Percentiles rank a stretch among this genome's conserved stretches.
Evolutionary conservation across 495 filamentous ascomycete genomes (phyloP).

Genomic region (Aspergillus homomorphus): DNA sequence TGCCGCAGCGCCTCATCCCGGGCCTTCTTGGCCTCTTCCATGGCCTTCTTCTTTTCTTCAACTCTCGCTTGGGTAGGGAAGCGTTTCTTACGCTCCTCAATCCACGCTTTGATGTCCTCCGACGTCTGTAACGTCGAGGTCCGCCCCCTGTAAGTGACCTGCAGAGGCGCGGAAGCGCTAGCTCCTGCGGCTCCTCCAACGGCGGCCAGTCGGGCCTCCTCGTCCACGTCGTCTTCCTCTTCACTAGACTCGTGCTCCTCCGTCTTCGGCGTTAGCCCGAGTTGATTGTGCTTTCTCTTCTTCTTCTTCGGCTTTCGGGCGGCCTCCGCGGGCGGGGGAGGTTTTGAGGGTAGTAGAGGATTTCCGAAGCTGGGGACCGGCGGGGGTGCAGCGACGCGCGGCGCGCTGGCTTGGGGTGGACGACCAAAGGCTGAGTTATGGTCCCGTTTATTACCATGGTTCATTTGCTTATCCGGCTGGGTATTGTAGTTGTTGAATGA

Average conservation of each 20-base stretch:
- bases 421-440: constrained; percentile 42
- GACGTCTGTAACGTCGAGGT: constrained; percentile 49
- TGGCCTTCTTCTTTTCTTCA: constrained; percentile 47
- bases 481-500: constrained; percentile 48
- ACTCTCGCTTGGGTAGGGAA: constrained; percentile 71
- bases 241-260: constrained; percentile 67
- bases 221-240: constrained; percentile 71
- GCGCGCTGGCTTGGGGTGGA: constrained; percentile 36
- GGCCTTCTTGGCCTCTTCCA: constrained; percentile 41
- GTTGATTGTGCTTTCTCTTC: constrained; percentile 72
- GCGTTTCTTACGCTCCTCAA: constrained; percentile 71
- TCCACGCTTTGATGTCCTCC: constrained; percentile 74
- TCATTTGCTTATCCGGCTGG: constrained; percentile 36
- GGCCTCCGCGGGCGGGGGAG: constrained; percentile 45
- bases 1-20: constrained; percentile 31
- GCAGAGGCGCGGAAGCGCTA: constrained; percentile 31
- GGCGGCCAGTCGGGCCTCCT: constrained; percentile 54
- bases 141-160: constrained; percentile 42
- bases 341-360: constrained; percentile 55
- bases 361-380: constrained; percentile 61
- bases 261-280: constrained; percentile 75
- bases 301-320: constrained; percentile 63
- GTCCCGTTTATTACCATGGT: constrained; percentile 37
- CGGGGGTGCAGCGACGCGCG: constrained; percentile 50
- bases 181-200: constrained; percentile 20